Percentiles rank a stretch among this genome's conserved stretches.
These are phyloP conservation scores for Grosmannia clavigera DNA, from an alignment of 2,329 filamentous ascomycete species.

Conservation along the genomic window DNA sequence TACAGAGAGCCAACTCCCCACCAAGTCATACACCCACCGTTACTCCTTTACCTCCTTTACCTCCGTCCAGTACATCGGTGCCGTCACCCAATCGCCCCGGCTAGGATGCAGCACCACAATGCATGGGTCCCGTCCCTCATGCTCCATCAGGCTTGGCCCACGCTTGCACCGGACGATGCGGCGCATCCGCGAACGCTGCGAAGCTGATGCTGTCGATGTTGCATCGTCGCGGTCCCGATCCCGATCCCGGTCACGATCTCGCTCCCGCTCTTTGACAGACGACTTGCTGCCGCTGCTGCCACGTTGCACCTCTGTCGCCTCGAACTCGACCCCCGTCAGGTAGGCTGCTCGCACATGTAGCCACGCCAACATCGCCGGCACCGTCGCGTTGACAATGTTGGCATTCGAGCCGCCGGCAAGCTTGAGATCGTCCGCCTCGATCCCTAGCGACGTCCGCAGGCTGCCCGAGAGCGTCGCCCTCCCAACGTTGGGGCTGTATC, in stretches of 20 bases:
- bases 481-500: conserved; percentile 10
- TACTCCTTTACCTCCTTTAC: neutral
- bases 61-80: conserved; percentile 12
- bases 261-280: neutral
- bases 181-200: conserved; percentile 7
- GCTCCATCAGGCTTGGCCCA: conserved; percentile 8
- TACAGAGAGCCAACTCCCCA: neutral
- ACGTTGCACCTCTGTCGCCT: conserved; percentile 10
- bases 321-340: conserved; percentile 9
- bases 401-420: conserved; percentile 6
- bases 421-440: neutral
- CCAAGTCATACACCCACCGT: neutral
- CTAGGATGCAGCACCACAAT: conserved; percentile 13
- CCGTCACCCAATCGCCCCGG: conserved; percentile 13
- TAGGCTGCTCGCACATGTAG: conserved; percentile 12
- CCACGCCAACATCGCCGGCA: conserved; percentile 14
- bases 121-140: conserved; percentile 11
- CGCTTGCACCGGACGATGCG: conserved; percentile 10
- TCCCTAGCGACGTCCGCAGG: conserved; percentile 3
- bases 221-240: conserved; percentile 4
- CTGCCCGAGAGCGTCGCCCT: conserved; percentile 2
- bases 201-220: neutral
- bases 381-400: conserved; percentile 10
- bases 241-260: neutral
- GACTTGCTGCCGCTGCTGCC: conserved; percentile 4